phyloP scores from a whole-genome alignment of 441 rosid genomes.

The Brassica hybrid region DNA sequence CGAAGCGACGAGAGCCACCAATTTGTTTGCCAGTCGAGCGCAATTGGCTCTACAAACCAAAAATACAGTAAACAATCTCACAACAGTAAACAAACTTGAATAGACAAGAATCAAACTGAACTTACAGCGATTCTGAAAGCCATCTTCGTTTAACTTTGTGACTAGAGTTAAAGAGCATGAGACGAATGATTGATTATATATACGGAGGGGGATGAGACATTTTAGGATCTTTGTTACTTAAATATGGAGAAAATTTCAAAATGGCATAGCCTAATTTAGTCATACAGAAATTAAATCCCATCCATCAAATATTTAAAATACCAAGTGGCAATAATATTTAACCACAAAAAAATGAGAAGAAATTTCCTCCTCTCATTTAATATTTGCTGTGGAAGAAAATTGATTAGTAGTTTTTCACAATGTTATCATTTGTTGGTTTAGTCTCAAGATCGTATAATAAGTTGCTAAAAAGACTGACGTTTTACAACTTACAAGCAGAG shows the following conservation, averaged over 20 bases:
- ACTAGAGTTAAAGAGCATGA: neutral
- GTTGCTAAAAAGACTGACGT: slow-evolving; percentile 1
- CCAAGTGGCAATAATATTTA: neutral
- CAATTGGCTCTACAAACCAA: slow-evolving; percentile 30
- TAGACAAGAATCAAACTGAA: neutral
- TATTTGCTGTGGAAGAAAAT: neutral
- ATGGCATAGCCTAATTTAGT: slow-evolving; percentile 20
- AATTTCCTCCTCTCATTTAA: neutral
- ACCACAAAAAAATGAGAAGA: neutral
- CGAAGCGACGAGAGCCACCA: slow-evolving; percentile 26
- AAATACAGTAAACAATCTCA: neutral
- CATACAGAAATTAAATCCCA: slow-evolving; percentile 6
- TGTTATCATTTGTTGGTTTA: neutral
- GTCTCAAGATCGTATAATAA: neutral
- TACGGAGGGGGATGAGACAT: slow-evolving; percentile 22
- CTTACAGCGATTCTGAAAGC: slow-evolving; percentile 43
- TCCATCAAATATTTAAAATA: neutral
- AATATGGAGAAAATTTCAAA: slow-evolving; percentile 34
- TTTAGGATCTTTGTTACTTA: slow-evolving; percentile 39
- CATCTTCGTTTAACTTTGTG: slow-evolving; percentile 18
- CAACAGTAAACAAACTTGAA: neutral
- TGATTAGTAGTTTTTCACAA: neutral
- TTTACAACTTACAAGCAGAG: neutral
- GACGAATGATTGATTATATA: slow-evolving; percentile 23
- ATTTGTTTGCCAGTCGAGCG: slow-evolving; percentile 20